phyloP scores from a whole-genome alignment of 2,329 filamentous ascomycete species.

The Trichophaea hybrida region DNA sequence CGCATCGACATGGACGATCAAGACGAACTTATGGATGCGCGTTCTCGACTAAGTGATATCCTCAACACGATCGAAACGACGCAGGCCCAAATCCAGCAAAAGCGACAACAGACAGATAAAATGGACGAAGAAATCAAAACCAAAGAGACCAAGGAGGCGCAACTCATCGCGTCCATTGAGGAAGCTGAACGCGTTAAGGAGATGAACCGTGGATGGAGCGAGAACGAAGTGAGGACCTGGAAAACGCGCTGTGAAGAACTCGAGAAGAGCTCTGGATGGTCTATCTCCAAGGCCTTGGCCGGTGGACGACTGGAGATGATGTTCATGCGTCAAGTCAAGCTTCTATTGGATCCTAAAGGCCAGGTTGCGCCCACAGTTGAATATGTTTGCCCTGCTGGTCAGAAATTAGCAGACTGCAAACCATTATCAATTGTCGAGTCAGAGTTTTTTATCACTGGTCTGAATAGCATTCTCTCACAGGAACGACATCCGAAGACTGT shows the following conservation, averaged over 20 bases:
- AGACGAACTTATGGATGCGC: slow-evolving; percentile 57
- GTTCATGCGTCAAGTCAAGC: slow-evolving; percentile 13
- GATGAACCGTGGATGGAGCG: slow-evolving; percentile 78
- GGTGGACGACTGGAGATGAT: slow-evolving; percentile 12
- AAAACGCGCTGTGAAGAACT: slow-evolving; percentile 7
- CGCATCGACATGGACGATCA: slow-evolving; percentile 70
- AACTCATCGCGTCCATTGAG: slow-evolving; percentile 58
- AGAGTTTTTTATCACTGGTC: slow-evolving; percentile 13
- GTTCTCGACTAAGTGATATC: slow-evolving; percentile 50
- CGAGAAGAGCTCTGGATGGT: slow-evolving; percentile 17
- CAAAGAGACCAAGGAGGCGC: slow-evolving; percentile 50
- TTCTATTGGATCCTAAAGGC: slow-evolving; percentile 14
- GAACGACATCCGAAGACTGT: slow-evolving; percentile 6
- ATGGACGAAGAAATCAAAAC: slow-evolving; percentile 51
- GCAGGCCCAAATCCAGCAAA: slow-evolving; percentile 47
- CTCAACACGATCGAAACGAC: slow-evolving; percentile 58
- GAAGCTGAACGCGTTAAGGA: slow-evolving; percentile 73
- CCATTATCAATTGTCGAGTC: slow-evolving; percentile 6
- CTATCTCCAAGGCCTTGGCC: background rate
- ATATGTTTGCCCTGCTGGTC: slow-evolving; percentile 6
- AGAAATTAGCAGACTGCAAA: slow-evolving; percentile 8
- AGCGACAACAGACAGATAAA: slow-evolving; percentile 52
- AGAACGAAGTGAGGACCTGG: slow-evolving; percentile 54
- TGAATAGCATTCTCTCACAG: slow-evolving; percentile 3
- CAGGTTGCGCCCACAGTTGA: slow-evolving; percentile 1